These are phyloP conservation scores for Hippophae rhamnoides DNA, from an alignment of 306 rosid genomes.

Conservation along the genomic window DNA sequence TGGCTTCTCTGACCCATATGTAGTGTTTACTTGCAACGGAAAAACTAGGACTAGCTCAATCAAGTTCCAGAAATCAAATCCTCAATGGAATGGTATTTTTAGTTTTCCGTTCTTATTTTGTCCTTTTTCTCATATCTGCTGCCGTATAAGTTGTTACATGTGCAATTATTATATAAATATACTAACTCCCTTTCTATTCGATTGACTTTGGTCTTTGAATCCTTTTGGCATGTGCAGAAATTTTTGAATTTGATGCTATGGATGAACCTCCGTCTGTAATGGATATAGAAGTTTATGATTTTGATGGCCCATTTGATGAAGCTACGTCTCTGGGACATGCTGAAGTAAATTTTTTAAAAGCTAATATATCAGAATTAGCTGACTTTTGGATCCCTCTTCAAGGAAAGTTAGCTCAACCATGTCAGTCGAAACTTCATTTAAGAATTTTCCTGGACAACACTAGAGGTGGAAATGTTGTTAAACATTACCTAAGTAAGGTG, in stretches of 20 bases:
- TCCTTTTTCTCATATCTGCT: slow-evolving; percentile 3
- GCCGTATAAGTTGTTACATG: slow-evolving; percentile 3
- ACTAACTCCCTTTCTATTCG: slow-evolving; percentile 7
- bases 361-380: slow-evolving; percentile 76
- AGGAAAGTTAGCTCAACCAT: slow-evolving; percentile 72
- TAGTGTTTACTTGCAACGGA: slow-evolving; percentile 85
- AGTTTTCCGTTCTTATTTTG: slow-evolving; percentile 8
- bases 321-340: slow-evolving; percentile 59
- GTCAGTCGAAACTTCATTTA: slow-evolving; percentile 77
- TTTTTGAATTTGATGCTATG: slow-evolving; percentile 98
- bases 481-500: slow-evolving; percentile 79
- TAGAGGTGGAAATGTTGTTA: slow-evolving; percentile 59
- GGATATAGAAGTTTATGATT: slow-evolving; percentile 74
- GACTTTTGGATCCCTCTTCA: slow-evolving; percentile 85
- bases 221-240: slow-evolving; percentile 41
- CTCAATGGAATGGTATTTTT: slow-evolving; percentile 83
- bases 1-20: slow-evolving; percentile 71
- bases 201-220: slow-evolving; percentile 16
- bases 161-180: not conserved
- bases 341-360: slow-evolving; percentile 77
- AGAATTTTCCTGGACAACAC: slow-evolving; percentile 84
- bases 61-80: slow-evolving; percentile 75
- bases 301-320: slow-evolving; percentile 93
- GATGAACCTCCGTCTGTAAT: slow-evolving; percentile 87
- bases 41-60: slow-evolving; percentile 85